These are phyloP conservation scores for Lanzia echinophila DNA, from an alignment of 2,329 filamentous ascomycete genomes.

Conservation along the genomic window DNA sequence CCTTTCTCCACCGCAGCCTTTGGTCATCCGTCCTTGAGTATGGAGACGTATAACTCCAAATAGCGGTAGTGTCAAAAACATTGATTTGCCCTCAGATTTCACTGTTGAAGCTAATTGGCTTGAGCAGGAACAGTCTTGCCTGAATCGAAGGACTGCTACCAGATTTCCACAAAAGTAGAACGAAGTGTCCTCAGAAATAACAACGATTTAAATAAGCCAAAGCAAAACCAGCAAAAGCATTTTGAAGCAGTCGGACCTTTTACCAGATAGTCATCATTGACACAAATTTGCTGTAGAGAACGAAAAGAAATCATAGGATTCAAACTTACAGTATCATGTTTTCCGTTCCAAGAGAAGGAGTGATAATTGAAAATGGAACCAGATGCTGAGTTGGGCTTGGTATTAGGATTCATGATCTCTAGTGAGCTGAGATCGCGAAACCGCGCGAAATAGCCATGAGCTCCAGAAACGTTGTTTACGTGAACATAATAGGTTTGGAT, in stretches of 20 bases:
- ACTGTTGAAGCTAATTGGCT: slow-evolving; percentile 24
- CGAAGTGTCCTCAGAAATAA: slow-evolving; percentile 22
- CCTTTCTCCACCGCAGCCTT: slow-evolving; percentile 51
- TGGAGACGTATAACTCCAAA: slow-evolving; percentile 46
- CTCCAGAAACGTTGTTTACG: too few relatives aligned
- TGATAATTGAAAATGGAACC: neutral
- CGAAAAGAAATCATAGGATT: neutral
- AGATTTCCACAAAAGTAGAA: slow-evolving; percentile 9
- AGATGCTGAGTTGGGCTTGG: neutral
- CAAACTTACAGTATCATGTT: slow-evolving; percentile 10
- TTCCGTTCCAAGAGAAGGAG: neutral
- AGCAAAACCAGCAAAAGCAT: slow-evolving; percentile 40
- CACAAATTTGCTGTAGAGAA: slow-evolving; percentile 5
- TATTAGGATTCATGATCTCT: too few relatives aligned
- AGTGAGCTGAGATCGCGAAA: too few relatives aligned
- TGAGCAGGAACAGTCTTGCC: slow-evolving; percentile 27
- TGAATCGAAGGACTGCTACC: slow-evolving; percentile 24
- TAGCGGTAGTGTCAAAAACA: slow-evolving; percentile 36
- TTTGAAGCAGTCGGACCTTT: slow-evolving; percentile 54
- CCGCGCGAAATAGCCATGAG: too few relatives aligned
- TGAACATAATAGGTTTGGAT: too few relatives aligned
- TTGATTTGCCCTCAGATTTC: slow-evolving; percentile 25
- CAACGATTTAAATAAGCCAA: slow-evolving; percentile 14
- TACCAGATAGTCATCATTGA: slow-evolving; percentile 54
- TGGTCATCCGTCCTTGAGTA: slow-evolving; percentile 44